phyloP scores from a whole-genome alignment of 441 rosid genomes.

The Capsella rubella region DNA sequence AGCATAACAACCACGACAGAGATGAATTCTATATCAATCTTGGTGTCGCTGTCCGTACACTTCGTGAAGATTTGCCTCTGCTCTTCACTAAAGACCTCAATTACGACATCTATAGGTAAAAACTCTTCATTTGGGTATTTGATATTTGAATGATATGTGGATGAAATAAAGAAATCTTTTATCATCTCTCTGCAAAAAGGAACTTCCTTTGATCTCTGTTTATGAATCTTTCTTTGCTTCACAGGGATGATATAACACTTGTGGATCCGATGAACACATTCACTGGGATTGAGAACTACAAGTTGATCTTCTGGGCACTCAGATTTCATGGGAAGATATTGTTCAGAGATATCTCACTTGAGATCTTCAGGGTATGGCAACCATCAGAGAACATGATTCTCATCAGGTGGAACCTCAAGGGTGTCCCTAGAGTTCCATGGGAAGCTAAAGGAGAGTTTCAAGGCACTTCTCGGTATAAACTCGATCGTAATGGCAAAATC shows the following conservation, averaged over 20 bases:
- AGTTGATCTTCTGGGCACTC: constrained; percentile 87
- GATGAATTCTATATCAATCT: constrained; percentile 85
- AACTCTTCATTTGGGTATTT: constrained; percentile 45
- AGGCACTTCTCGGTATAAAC: constrained; percentile 89
- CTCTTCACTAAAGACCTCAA: constrained; percentile 78
- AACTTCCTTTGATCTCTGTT: constrained; percentile 32
- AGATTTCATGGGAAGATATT: constrained; percentile 87
- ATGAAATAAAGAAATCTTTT: constrained; percentile 14
- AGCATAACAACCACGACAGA: constrained; percentile 52
- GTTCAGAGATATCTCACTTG: constrained; percentile 84
- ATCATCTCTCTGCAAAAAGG: constrained; percentile 21
- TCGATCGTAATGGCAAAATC: constrained; percentile 87
- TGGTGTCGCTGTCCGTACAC: constrained; percentile 89
- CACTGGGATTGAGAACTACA: constrained; percentile 82
- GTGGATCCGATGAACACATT: constrained; percentile 83
- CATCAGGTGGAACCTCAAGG: constrained; percentile 90
- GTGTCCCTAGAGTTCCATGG: constrained; percentile 96
- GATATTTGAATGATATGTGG: background rate
- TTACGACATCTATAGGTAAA: constrained; percentile 87
- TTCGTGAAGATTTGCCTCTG: constrained; percentile 85
- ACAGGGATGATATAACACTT: constrained; percentile 90
- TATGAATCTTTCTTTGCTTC: constrained; percentile 19
- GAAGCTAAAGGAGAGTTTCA: constrained; percentile 93
- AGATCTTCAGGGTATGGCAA: constrained; percentile 87
- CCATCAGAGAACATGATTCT: constrained; percentile 93